Conservation (phyloP, 148 eudicot genomes). For the Limonium bicolor region DNA sequence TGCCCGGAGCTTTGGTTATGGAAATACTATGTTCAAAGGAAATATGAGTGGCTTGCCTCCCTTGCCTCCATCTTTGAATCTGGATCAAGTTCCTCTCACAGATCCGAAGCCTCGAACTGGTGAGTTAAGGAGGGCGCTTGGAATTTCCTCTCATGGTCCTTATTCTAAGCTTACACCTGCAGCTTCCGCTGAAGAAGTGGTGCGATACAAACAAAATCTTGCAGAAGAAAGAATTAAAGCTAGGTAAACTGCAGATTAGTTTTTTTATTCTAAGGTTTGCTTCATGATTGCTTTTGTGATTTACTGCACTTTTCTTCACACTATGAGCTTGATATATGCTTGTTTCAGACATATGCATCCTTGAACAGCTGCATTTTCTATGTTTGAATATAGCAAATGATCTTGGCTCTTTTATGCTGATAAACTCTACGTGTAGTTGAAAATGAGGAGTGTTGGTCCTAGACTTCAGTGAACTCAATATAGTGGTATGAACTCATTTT, state of each 20-base stretch:
- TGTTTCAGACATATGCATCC: background rate
- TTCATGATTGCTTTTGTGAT: background rate
- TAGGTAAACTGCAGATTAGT: conserved; percentile 27
- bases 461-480: background rate
- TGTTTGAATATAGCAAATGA: background rate
- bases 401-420: too few species aligned
- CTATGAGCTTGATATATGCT: background rate
- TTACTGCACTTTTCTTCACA: background rate
- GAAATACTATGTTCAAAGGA: conserved; percentile 28
- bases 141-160: conserved; percentile 34
- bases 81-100: conserved; percentile 55
- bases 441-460: background rate
- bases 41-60: conserved; percentile 30
- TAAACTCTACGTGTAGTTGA: too few species aligned
- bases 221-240: conserved; percentile 46
- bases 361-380: background rate
- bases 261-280: background rate
- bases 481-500: too few species aligned
- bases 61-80: conserved; percentile 36
- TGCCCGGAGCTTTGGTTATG: conserved; percentile 36
- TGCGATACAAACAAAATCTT: conserved; percentile 43
- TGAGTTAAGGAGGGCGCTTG: conserved; percentile 56
- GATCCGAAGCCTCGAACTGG: conserved; percentile 40
- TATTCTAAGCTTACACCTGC: conserved; percentile 42
- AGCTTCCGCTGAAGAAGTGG: conserved; percentile 45